phyloP scores from a whole-genome alignment of 2,329 filamentous ascomycete genomes.

The Elsinoe ampelina region DNA sequence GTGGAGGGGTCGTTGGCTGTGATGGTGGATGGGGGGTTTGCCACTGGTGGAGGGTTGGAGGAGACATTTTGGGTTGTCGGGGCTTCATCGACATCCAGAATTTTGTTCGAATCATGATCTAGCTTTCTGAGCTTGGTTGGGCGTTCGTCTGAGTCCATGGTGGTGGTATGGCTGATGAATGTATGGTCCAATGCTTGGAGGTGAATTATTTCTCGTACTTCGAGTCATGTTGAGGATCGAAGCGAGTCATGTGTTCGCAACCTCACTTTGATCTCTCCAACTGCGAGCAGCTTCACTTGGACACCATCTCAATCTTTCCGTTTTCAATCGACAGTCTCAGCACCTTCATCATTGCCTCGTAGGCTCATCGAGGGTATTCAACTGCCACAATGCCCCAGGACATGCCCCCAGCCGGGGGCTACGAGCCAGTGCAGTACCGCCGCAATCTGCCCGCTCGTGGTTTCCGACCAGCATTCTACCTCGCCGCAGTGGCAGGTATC shows the following conservation, averaged over 20 bases:
- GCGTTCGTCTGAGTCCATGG: conserved; percentile 48
- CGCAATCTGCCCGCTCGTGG: conserved; percentile 87
- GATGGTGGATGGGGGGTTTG: neutral
- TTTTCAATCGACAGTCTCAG: too few species aligned
- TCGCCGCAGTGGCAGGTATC: conserved; percentile 65
- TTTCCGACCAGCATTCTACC: conserved; percentile 72
- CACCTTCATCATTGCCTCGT: too few species aligned
- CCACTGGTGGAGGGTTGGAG: conserved; percentile 12
- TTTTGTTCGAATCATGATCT: conserved; percentile 25
- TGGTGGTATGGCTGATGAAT: conserved; percentile 14
- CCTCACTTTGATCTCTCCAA: neutral
- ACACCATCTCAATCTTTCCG: too few species aligned
- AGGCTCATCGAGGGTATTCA: neutral
- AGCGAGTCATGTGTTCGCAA: neutral
- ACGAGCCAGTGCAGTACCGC: conserved; percentile 95
- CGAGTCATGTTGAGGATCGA: neutral
- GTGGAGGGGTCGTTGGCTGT: neutral
- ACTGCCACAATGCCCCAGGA: conserved; percentile 78
- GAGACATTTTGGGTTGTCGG: neutral
- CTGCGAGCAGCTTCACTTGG: too few species aligned
- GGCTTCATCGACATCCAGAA: neutral
- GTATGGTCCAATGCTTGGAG: neutral
- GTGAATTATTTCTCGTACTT: neutral
- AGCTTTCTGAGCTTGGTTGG: conserved; percentile 48
- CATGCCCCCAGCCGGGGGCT: conserved; percentile 91